Conservation (phyloP, 2,329 filamentous ascomycete species). For the Chaetomiaceae sp. region DNA sequence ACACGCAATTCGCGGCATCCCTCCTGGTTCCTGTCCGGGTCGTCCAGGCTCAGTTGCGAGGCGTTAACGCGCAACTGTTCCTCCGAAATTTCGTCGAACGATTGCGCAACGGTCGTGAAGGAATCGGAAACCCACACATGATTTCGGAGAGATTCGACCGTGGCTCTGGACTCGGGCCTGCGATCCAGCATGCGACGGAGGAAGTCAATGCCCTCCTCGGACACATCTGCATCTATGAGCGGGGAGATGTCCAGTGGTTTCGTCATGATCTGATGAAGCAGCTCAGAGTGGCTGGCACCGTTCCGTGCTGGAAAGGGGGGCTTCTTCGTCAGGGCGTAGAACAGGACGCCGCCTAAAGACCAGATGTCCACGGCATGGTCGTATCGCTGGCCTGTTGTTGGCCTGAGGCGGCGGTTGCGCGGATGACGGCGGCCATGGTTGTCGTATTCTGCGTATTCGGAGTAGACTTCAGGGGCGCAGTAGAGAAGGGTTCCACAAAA, state of each 20-base stretch:
- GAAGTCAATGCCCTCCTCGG: conserved; percentile 65
- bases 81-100: conserved; percentile 57
- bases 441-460: conserved; percentile 62
- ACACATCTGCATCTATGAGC: conserved; percentile 53
- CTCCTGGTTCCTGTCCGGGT: conserved; percentile 29
- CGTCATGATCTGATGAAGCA: conserved; percentile 83
- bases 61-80: conserved; percentile 53
- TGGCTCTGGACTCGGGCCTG: conserved; percentile 72
- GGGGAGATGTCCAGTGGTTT: conserved; percentile 60
- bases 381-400: conserved; percentile 58
- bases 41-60: conserved; percentile 58
- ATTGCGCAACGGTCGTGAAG: conserved; percentile 30
- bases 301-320: conserved; percentile 77
- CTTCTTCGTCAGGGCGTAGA: conserved; percentile 70
- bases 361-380: conserved; percentile 91
- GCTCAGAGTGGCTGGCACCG: conserved; percentile 69
- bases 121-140: conserved; percentile 64
- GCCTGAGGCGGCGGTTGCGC: conserved; percentile 57
- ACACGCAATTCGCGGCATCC: conserved; percentile 16
- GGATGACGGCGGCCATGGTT: conserved; percentile 59
- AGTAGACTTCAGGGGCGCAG: conserved; percentile 94
- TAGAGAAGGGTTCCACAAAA: conserved; percentile 96
- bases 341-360: conserved; percentile 90
- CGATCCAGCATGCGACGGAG: conserved; percentile 71
- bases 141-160: conserved; percentile 60